phyloP scores from a whole-genome alignment of 1,139 yeast genomes.

The Candida pseudocylindracea region DNA sequence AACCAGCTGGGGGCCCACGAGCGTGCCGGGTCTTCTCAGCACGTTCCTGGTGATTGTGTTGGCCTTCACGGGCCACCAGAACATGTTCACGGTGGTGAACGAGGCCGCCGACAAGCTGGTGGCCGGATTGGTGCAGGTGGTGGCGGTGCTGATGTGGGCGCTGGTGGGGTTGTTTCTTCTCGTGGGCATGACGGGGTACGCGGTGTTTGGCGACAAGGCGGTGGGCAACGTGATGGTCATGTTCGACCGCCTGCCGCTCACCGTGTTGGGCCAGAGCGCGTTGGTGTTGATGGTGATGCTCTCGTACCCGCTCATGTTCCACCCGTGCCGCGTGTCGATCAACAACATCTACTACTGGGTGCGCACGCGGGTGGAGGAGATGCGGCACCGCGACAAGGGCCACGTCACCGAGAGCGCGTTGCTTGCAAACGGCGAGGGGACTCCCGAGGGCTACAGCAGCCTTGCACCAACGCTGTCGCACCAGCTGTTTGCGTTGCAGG shows the following conservation, averaged over 20 bases:
- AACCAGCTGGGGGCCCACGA: slow-evolving; percentile 32
- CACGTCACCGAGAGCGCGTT: too few species aligned
- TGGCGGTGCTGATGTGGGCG: slow-evolving; percentile 24
- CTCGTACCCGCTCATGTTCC: slow-evolving; percentile 81
- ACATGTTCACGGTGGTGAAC: slow-evolving; percentile 6
- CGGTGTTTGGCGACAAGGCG: slow-evolving; percentile 21
- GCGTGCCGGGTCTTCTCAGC: slow-evolving; percentile 38
- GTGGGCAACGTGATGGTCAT: slow-evolving; percentile 62
- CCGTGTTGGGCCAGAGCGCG: slow-evolving; percentile 49
- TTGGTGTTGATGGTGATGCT: slow-evolving; percentile 68
- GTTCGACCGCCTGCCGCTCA: slow-evolving; percentile 25
- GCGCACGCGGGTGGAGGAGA: too few species aligned
- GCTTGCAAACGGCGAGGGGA: background rate
- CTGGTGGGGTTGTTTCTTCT: slow-evolving; percentile 13
- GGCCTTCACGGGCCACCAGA: slow-evolving; percentile 6
- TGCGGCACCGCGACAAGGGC: too few species aligned
- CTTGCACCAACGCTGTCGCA: too few species aligned
- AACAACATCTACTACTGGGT: slow-evolving; percentile 48
- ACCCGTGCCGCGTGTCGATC: slow-evolving; percentile 74
- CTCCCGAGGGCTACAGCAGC: background rate
- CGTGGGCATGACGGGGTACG: slow-evolving; percentile 21
- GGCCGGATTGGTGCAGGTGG: slow-evolving; percentile 24
- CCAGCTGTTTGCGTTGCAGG: too few species aligned
- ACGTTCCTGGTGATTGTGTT: slow-evolving; percentile 15
- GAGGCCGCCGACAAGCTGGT: slow-evolving; percentile 33